Percentiles rank a stretch among this genome's conserved stretches.
Evolutionary conservation across 257 asterid species (phyloP).

Genomic region (Agastache rugosa): DNA sequence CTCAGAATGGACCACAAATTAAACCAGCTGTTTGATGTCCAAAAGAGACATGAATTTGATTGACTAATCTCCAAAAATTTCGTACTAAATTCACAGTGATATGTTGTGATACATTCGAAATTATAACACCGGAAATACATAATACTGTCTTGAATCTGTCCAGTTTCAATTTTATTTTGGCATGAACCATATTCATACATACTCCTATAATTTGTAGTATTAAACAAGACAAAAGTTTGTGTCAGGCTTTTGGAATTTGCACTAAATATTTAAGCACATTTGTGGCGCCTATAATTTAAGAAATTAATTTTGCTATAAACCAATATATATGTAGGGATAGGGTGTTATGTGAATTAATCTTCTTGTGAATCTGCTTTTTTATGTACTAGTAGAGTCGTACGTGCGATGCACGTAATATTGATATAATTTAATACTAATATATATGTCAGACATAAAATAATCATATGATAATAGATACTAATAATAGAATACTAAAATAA

Average conservation of each 20-base stretch:
- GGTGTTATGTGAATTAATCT: too few species aligned
- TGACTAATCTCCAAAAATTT: constrained; percentile 19
- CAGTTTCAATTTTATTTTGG: neutral
- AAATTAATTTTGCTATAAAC: too few species aligned
- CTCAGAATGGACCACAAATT: constrained; percentile 36
- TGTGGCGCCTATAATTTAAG: neutral
- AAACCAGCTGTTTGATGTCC: constrained; percentile 35
- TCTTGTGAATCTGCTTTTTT: too few species aligned
- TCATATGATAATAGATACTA: too few species aligned
- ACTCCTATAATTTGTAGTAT: too few species aligned
- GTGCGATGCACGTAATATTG: too few species aligned
- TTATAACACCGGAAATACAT: neutral
- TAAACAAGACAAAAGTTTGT: neutral
- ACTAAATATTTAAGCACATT: too few species aligned
- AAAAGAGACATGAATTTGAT: constrained; percentile 28
- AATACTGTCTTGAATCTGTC: constrained; percentile 1
- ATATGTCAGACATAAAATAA: too few species aligned
- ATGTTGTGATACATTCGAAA: neutral
- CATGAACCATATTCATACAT: neutral
- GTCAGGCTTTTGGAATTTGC: neutral
- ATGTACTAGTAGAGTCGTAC: too few species aligned
- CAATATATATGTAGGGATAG: too few species aligned
- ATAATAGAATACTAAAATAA: too few species aligned
- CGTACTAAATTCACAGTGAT: constrained; percentile 5
- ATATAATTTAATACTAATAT: too few species aligned